Percentiles rank a stretch among this genome's conserved stretches.
Evolutionary conservation across 805 yeast genomes (phyloP).

Genomic region (Torulaspora delbrueckii): DNA sequence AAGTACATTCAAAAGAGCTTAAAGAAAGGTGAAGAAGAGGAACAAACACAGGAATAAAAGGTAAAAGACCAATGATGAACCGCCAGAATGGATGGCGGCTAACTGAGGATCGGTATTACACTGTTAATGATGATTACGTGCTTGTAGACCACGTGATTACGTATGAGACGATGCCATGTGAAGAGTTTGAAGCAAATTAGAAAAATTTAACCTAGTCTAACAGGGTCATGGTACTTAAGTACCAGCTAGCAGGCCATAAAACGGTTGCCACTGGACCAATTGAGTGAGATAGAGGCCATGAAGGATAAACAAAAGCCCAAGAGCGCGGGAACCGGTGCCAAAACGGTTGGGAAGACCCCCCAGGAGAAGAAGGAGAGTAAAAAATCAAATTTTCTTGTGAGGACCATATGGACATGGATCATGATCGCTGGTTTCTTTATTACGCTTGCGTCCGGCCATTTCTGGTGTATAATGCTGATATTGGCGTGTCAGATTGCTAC

Average conservation of each 20-base stretch:
- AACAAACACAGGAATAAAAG: background rate
- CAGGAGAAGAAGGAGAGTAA: constrained; percentile 20
- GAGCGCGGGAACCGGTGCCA: background rate
- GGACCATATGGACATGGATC: constrained; percentile 90
- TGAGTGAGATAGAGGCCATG: constrained; percentile 1
- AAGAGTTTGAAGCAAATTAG: background rate
- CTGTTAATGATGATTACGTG: background rate
- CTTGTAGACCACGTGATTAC: background rate
- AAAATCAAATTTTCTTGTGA: constrained; percentile 53
- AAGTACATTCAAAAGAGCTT: background rate
- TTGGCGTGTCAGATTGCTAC: constrained; percentile 72
- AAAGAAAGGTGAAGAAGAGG: background rate
- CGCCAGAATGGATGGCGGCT: background rate
- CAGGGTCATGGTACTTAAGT: background rate
- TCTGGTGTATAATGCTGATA: constrained; percentile 70
- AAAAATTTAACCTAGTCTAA: constrained; percentile 1
- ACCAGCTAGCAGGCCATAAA: background rate
- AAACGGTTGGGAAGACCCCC: constrained; percentile 1
- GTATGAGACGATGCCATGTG: constrained; percentile 8
- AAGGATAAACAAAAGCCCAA: constrained; percentile 3
- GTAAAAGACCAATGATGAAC: background rate
- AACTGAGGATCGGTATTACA: background rate
- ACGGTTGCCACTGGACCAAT: background rate
- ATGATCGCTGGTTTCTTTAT: constrained; percentile 75
- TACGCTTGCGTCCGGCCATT: constrained; percentile 76